These are phyloP conservation scores for Alisma plantagoaquatica DNA, from an alignment of 106 monocot species.

Conservation along the genomic window DNA sequence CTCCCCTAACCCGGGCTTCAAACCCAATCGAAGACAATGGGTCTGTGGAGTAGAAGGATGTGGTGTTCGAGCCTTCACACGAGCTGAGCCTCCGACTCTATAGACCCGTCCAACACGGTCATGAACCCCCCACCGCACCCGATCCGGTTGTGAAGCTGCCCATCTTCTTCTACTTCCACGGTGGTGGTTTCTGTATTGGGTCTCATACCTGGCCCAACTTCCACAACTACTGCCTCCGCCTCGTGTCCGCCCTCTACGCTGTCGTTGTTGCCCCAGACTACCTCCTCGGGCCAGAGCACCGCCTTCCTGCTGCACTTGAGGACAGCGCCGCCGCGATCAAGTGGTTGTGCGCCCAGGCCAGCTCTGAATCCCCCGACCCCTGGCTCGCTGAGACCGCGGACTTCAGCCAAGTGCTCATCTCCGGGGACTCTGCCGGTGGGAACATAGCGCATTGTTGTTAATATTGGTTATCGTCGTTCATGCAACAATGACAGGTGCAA, in stretches of 20 bases:
- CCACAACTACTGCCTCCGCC: slow-evolving; percentile 34
- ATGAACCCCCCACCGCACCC: background rate
- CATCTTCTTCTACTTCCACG: slow-evolving; percentile 83
- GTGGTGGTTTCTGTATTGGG: slow-evolving; percentile 85
- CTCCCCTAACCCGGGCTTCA: slow-evolving; percentile 28
- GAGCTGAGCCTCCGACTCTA: background rate
- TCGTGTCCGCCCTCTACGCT: slow-evolving; percentile 25
- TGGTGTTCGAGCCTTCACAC: slow-evolving; percentile 21
- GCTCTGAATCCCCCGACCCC: slow-evolving; percentile 20
- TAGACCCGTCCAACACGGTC: too few relatives aligned
- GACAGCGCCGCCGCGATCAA: slow-evolving; percentile 30
- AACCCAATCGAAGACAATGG: slow-evolving; percentile 50
- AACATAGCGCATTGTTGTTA: slow-evolving; percentile 67
- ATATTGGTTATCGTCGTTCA: too few relatives aligned
- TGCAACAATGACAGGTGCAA: too few relatives aligned
- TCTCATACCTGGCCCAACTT: slow-evolving; percentile 71
- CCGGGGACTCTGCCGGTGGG: slow-evolving; percentile 82
- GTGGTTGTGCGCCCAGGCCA: slow-evolving; percentile 44
- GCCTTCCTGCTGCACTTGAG: slow-evolving; percentile 60
- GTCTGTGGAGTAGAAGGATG: slow-evolving; percentile 47
- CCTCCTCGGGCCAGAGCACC: slow-evolving; percentile 41
- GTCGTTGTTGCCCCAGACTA: slow-evolving; percentile 26
- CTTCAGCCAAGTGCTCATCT: slow-evolving; percentile 20
- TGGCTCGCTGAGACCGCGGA: slow-evolving; percentile 18
- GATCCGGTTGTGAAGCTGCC: slow-evolving; percentile 32